Percentiles rank a stretch among this genome's conserved stretches.
phyloP scores from a whole-genome alignment of 148 eudicot genomes.

The Heliamphora exappendiculata region DNA sequence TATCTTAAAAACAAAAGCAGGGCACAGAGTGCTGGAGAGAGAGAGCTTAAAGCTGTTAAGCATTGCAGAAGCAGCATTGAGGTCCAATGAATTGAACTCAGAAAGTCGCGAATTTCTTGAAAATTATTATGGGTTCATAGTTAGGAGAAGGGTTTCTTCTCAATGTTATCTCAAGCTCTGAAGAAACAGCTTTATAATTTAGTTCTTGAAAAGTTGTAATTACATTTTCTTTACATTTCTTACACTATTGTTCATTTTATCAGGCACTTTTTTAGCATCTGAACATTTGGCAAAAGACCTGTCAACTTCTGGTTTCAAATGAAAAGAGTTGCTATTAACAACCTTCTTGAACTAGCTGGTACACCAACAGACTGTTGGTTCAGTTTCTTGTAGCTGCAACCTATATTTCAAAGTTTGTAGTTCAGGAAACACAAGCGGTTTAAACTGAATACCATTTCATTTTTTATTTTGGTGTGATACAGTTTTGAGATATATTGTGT shows the following conservation, averaged over 20 bases:
- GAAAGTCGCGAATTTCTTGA: constrained; percentile 14
- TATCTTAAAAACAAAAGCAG: background rate
- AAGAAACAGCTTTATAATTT: background rate
- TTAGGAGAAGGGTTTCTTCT: constrained; percentile 70
- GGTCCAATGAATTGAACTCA: constrained; percentile 10
- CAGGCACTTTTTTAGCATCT: constrained; percentile 77
- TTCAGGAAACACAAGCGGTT: no score
- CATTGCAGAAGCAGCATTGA: constrained; percentile 65
- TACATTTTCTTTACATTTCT: background rate
- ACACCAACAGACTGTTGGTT: constrained; percentile 10
- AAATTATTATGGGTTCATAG: constrained; percentile 26
- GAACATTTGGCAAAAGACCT: constrained; percentile 37
- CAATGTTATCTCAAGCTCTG: constrained; percentile 70
- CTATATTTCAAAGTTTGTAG: background rate
- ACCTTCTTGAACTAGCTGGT: constrained; percentile 66
- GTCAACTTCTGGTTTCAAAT: constrained; percentile 28
- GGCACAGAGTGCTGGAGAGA: no score
- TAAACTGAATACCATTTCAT: no score
- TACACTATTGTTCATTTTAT: constrained; percentile 5
- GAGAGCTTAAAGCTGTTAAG: no score
- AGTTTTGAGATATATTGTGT: background rate
- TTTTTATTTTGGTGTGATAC: no score
- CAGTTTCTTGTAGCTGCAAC: constrained; percentile 8
- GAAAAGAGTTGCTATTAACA: constrained; percentile 40
- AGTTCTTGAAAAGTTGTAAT: background rate